Base-by-base conservation (phyloP, 805 yeast genomes). In the Candida dendrica region DNA sequence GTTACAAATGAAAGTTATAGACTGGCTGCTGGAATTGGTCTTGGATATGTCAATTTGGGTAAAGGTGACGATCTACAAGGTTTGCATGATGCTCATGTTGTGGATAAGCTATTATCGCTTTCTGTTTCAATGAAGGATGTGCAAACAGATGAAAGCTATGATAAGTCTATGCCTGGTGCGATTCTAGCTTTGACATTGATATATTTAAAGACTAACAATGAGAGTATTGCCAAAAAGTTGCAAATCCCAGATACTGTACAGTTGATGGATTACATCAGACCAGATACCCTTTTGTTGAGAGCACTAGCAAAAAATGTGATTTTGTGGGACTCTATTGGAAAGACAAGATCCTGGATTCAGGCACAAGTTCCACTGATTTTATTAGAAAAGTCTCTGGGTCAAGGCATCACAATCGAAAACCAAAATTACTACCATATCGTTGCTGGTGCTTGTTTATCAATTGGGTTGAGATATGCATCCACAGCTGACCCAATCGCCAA, bases 21-120 rank as follows among this genome's bases (percentile, higher is more conserved):
- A 42, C 64, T 87, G 11, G 85, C 95, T 1, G 95, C 95, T 1
- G 98, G 98, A 0, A 75, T 91, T 34, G 78, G 95, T 0, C 61
- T 90, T 15, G 99, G 99, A 0, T 75, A 81, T 43, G 79, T 89
- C 14, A 89, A 90, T 53, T 59, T 89, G 26, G 96, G 95, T 1
- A 75, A 77, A 42, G 95, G 93, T 1, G 73, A 74, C 40, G 76
- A 74, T 45, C 60, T 82, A 38, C 65, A 72, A 38, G 80, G 80
- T 0, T 59, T 77, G 36, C 74, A 74, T 45, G 93, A 83, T 54
- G 70, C 82, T 0, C 79, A 73, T 50, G 73, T 84, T 5, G 75
- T 79, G 19, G 88, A 82, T 44, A 67, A 65, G 38, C 63, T 88
- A 30, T 56, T 82, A 34, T 65, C 78, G 0, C 64, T 77, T 42